Evolutionary conservation across 1,139 yeast genomes (phyloP).

Genomic region (Saccharomycopsis hybrid): DNA sequence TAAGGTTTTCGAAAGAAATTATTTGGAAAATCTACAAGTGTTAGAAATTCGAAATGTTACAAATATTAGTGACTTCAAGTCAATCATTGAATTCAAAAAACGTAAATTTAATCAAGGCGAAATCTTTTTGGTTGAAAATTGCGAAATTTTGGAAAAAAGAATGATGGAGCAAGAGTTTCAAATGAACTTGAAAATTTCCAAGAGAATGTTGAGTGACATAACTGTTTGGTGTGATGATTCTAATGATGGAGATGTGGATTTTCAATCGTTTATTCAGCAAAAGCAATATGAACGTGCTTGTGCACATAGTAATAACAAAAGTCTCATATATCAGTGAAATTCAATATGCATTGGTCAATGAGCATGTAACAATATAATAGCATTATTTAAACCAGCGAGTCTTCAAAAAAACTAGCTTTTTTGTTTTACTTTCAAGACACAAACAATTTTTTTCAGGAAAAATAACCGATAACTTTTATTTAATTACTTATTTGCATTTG

Average conservation of each 20-base stretch:
- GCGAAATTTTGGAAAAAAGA: slow-evolving; percentile 57
- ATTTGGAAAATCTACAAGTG: slow-evolving; percentile 59
- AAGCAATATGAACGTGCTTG: background rate
- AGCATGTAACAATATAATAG: too few relatives aligned
- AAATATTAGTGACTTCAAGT: slow-evolving; percentile 51
- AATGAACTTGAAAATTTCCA: slow-evolving; percentile 50
- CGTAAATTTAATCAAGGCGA: slow-evolving; percentile 47
- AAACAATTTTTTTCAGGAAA: too few relatives aligned
- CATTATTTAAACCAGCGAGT: too few relatives aligned
- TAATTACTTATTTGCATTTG: too few relatives aligned
- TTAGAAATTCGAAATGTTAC: slow-evolving; percentile 67
- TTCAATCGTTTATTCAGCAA: background rate
- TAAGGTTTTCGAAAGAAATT: slow-evolving; percentile 45
- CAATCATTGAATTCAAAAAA: slow-evolving; percentile 63
- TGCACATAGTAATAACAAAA: too few relatives aligned
- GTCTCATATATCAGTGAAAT: too few relatives aligned
- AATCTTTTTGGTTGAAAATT: slow-evolving; percentile 65
- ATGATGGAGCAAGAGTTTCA: slow-evolving; percentile 57
- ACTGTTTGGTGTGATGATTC: slow-evolving; percentile 49
- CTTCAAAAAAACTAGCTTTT: too few relatives aligned
- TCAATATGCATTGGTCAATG: too few relatives aligned
- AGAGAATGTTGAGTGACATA: slow-evolving; percentile 40
- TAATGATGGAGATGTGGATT: slow-evolving; percentile 33
- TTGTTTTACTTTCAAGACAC: too few relatives aligned
- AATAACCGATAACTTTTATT: too few relatives aligned